Percentiles rank a stretch among this genome's conserved stretches.
phyloP scores from a whole-genome alignment of 768 basidiomycete genomes.

The Agrocybe praecox region DNA sequence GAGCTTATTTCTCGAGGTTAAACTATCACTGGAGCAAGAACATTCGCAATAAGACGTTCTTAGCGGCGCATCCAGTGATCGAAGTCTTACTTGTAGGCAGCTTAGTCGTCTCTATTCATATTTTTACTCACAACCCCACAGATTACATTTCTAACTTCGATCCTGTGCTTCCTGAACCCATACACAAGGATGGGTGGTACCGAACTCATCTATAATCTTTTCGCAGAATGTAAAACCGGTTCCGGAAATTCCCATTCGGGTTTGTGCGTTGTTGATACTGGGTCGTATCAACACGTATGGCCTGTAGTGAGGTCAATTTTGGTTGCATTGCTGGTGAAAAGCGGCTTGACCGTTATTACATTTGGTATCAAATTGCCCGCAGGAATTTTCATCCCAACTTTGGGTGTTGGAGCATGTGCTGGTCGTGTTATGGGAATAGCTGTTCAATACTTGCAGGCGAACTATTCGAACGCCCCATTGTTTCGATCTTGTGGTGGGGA shows the following conservation, averaged over 20 bases:
- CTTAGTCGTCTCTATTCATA: neutral
- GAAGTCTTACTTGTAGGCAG: constrained; percentile 80
- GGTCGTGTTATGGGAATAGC: constrained; percentile 84
- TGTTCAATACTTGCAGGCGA: constrained; percentile 75
- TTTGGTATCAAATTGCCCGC: constrained; percentile 93
- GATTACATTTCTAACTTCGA: constrained; percentile 79
- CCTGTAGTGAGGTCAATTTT: constrained; percentile 66
- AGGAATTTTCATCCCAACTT: constrained; percentile 95
- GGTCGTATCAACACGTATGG: constrained; percentile 55
- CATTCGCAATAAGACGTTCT: constrained; percentile 81
- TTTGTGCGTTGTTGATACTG: constrained; percentile 72
- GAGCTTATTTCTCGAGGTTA: constrained; percentile 89
- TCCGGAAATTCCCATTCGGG: constrained; percentile 58
- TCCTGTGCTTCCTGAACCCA: constrained; percentile 84
- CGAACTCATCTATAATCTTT: constrained; percentile 90
- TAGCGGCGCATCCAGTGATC: constrained; percentile 74
- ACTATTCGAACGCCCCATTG: constrained; percentile 57
- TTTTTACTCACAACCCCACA: constrained; percentile 27
- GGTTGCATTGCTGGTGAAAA: constrained; percentile 84
- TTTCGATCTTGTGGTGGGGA: constrained; percentile 70
- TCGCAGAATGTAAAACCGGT: constrained; percentile 77
- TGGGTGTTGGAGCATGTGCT: constrained; percentile 93
- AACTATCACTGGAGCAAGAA: constrained; percentile 89
- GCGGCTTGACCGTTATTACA: constrained; percentile 79
- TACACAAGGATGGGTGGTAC: constrained; percentile 95